These are phyloP conservation scores for Alternaria conjuncta DNA, from an alignment of 2,329 filamentous ascomycete species.

Conservation along the genomic window DNA sequence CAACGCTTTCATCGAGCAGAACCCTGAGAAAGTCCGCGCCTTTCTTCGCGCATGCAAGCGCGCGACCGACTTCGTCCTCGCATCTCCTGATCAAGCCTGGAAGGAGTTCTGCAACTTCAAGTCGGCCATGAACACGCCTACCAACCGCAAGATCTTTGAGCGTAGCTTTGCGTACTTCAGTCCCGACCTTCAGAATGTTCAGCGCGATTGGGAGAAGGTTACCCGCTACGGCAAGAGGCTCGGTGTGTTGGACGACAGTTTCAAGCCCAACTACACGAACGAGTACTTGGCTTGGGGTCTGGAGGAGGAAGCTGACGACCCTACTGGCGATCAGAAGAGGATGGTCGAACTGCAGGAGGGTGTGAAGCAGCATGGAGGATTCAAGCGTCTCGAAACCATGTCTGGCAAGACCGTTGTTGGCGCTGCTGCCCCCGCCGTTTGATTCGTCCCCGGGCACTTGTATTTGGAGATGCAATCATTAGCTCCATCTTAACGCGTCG, in stretches of 20 bases:
- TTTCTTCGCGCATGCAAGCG: slow-evolving; percentile 77
- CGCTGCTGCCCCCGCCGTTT: slow-evolving; percentile 19
- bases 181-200: slow-evolving; percentile 75
- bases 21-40: slow-evolving; percentile 69
- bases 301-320: slow-evolving; percentile 69
- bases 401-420: slow-evolving; percentile 22
- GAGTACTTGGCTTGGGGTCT: slow-evolving; percentile 71
- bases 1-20: slow-evolving; percentile 69
- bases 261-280: slow-evolving; percentile 78
- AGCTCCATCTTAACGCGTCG: not conserved
- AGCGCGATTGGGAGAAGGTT: slow-evolving; percentile 78
- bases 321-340: slow-evolving; percentile 74
- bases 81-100: slow-evolving; percentile 68
- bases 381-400: slow-evolving; percentile 55
- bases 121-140: slow-evolving; percentile 68
- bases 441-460: not conserved
- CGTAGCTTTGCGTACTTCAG: slow-evolving; percentile 79
- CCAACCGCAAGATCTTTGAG: slow-evolving; percentile 82
- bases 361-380: slow-evolving; percentile 70
- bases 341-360: slow-evolving; percentile 74
- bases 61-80: slow-evolving; percentile 74
- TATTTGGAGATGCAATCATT: slow-evolving; percentile 4
- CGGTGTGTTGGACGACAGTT: slow-evolving; percentile 67
- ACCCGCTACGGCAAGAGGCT: slow-evolving; percentile 78
- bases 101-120: slow-evolving; percentile 75